Evolutionary conservation across 441 rosid genomes (phyloP).

Genomic region (Cnidoscolus chayamansa): DNA sequence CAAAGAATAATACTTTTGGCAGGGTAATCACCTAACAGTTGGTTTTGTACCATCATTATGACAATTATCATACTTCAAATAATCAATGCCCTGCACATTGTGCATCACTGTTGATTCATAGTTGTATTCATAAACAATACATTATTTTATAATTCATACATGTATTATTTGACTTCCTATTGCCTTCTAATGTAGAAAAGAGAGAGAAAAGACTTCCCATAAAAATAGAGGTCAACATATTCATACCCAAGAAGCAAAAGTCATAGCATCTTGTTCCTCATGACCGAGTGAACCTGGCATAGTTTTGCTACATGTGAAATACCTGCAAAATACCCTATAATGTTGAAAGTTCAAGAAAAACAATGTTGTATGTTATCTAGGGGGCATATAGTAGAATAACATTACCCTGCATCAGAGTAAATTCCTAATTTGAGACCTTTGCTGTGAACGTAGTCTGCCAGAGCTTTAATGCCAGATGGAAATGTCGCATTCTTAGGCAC

Average conservation of each 20-base stretch:
- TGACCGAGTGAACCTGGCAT: conserved; percentile 67
- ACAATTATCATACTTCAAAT: conserved; percentile 70
- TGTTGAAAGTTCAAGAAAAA: neutral
- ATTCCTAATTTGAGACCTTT: conserved; percentile 66
- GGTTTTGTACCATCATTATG: conserved; percentile 42
- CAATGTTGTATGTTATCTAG: neutral
- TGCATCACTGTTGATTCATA: neutral
- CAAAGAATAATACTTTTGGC: neutral
- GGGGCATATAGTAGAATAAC: neutral
- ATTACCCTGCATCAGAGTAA: conserved; percentile 65
- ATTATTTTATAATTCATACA: neutral
- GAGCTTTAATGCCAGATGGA: conserved; percentile 60
- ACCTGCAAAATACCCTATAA: conserved; percentile 27
- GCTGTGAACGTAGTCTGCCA: conserved; percentile 60
- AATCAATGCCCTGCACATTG: conserved; percentile 51
- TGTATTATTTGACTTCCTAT: neutral
- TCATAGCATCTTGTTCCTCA: conserved; percentile 65
- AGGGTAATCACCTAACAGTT: conserved; percentile 49
- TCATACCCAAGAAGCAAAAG: conserved; percentile 62
- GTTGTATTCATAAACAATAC: neutral
- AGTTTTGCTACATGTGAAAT: conserved; percentile 50
- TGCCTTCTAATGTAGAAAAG: too few species aligned
- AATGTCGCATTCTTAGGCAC: conserved; percentile 53
- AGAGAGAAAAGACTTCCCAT: neutral
- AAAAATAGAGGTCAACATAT: conserved; percentile 4